Percentiles rank a stretch among this genome's conserved stretches.
Evolutionary conservation across 2,329 filamentous ascomycete species (phyloP).

Genomic region (Ophiocordyceps robertsii): DNA sequence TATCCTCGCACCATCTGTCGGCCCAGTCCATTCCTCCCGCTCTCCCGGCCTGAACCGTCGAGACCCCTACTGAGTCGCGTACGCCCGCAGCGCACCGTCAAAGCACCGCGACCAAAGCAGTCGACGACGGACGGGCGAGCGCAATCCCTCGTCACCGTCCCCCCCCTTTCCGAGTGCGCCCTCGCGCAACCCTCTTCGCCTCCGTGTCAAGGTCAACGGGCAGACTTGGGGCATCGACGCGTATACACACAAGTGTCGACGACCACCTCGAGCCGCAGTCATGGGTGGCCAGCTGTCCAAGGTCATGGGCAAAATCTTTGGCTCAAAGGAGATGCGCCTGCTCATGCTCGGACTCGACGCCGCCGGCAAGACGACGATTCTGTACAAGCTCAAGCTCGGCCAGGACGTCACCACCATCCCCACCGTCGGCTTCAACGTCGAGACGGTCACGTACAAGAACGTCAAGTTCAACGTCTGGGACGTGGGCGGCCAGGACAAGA

Average conservation of each 20-base stretch:
- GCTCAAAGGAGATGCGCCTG: slow-evolving; percentile 99
- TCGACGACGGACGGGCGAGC: too few species aligned
- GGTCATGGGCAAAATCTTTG: slow-evolving; percentile 97
- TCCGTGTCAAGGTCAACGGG: too few species aligned
- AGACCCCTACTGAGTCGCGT: too few species aligned
- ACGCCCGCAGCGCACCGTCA: too few species aligned
- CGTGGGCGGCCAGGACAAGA: slow-evolving; percentile 99
- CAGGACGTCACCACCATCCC: slow-evolving; percentile 99
- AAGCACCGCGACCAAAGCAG: too few species aligned
- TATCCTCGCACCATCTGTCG: too few species aligned
- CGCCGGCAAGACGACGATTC: slow-evolving; percentile 98
- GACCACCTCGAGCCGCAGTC: slow-evolving; percentile 20
- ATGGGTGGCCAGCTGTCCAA: slow-evolving; percentile 95
- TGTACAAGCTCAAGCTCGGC: slow-evolving; percentile 99
- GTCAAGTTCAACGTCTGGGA: slow-evolving; percentile 99
- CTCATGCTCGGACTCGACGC: slow-evolving; percentile 99
- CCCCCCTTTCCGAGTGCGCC: too few species aligned
- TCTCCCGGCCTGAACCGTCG: too few species aligned
- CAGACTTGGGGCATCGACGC: too few species aligned
- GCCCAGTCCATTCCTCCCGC: too few species aligned
- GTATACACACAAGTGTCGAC: not conserved
- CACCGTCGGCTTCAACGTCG: slow-evolving; percentile 99
- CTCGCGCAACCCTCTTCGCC: too few species aligned
- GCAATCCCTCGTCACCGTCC: too few species aligned
- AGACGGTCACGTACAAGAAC: slow-evolving; percentile 99